Evolutionary conservation across 2,329 filamentous ascomycete species (phyloP).

Genomic region (Magnaporthiopsis incrustans): DNA sequence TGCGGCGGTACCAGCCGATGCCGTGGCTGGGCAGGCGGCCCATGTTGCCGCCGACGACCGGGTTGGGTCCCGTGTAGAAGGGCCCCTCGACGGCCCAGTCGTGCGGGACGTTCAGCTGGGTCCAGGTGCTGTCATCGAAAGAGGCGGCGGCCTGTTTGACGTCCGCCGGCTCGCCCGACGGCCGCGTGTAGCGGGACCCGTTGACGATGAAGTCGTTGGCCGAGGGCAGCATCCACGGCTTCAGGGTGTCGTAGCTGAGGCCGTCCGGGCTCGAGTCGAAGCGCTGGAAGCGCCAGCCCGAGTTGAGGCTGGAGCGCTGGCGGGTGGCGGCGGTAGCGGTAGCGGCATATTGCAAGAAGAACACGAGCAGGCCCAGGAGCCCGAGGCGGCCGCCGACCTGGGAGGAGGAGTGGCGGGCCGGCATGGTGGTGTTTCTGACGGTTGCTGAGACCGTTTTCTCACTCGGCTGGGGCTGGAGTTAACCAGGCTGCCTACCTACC

Average conservation of each 20-base stretch:
- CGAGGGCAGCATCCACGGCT: conserved; percentile 14
- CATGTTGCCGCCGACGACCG: conserved; percentile 29
- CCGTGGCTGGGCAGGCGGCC: conserved; percentile 39
- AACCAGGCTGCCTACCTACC: background rate
- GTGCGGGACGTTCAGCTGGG: conserved; percentile 33
- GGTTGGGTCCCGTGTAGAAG: conserved; percentile 26
- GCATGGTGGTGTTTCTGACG: background rate
- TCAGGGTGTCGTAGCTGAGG: conserved; percentile 24
- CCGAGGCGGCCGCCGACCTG: background rate
- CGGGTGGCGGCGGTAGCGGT: background rate
- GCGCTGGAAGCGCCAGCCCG: conserved; percentile 25
- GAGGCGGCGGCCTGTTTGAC: conserved; percentile 10
- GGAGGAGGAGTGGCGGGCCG: background rate
- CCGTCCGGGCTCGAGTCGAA: conserved; percentile 25
- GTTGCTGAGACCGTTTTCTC: background rate
- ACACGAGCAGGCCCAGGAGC: conserved; percentile 3
- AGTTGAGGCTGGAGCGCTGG: conserved; percentile 24
- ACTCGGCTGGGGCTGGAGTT: too few species aligned
- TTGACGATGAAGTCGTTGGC: conserved; percentile 11
- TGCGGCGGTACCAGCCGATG: conserved; percentile 43
- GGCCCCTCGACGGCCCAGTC: conserved; percentile 41
- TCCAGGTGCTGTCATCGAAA: conserved; percentile 32
- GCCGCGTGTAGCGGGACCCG: conserved; percentile 9
- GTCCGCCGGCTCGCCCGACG: conserved; percentile 2
- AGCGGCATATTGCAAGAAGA: background rate